Base-by-base conservation (phyloP, 441 rosid species). In the Omphalea diandra region DNA sequence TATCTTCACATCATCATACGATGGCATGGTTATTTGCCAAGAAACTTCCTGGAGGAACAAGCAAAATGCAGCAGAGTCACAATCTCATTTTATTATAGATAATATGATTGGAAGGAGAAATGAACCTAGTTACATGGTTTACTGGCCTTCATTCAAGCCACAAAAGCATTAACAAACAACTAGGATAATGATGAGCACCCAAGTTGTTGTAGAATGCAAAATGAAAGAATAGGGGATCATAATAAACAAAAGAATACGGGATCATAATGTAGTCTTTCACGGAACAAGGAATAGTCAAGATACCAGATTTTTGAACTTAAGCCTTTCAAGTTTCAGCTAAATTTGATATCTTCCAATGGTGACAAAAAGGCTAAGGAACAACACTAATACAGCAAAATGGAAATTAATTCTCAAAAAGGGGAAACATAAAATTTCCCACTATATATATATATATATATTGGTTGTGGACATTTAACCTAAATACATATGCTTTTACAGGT, bases 51-150 rank as follows among this genome's bases (percentile, higher is more conserved):
- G 35, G 8, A 67, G 55, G 36, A 67, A 9, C 33, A 53, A 67
- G 49, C 35, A 67, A 17, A 65, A 53, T 53, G 18, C 61, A 38
- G 49, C 38, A 54, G 40, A 49, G 50, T 18, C 46, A 55, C 40
- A 36, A 67, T 54, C 60, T 68, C 40, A 5, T 24, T 52, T 38
- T 56, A 29, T 46, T 55, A 54, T 29, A 41, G 29, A 31, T 41
- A 24, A n/a, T 31, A 68, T 18, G 62, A 12, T 63, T 26, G 4
- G 26, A 55, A 43, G 40, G 12, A 41, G 5, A 68, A 68, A 12
- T 68, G 41, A 56, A 41, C 49, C 27, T 40, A 26, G 40, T 31
- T 17, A 20, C 11, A 67, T 40, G 63, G 49, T 38, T 63, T 17
- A 54, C n/a, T 50, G 26, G 40, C 38, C 62, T 53, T 40, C 49